Conservation (phyloP, 2,329 filamentous ascomycete genomes). For the Tolypocladium amazonense region DNA sequence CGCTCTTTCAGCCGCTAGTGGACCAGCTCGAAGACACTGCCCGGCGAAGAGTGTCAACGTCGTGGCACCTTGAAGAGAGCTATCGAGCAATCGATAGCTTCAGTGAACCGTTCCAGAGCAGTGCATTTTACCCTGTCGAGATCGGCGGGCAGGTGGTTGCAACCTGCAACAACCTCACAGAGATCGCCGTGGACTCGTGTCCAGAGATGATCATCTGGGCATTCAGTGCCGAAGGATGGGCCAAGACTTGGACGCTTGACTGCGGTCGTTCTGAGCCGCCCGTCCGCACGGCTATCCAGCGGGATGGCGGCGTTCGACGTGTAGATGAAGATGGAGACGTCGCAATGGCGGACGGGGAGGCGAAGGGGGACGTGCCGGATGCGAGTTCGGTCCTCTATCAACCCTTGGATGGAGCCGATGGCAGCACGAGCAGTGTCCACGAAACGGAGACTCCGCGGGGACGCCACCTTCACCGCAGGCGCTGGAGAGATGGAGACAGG, state of each 20-base stretch:
- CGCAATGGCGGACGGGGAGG: slow-evolving; percentile 12
- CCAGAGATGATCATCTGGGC: slow-evolving; percentile 24
- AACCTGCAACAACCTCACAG: slow-evolving; percentile 17
- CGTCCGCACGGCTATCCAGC: slow-evolving; percentile 12
- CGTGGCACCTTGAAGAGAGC: slow-evolving; percentile 10
- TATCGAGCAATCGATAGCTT: slow-evolving; percentile 10
- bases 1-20: slow-evolving; percentile 3
- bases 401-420: slow-evolving; percentile 5
- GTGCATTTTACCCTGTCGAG: slow-evolving; percentile 15
- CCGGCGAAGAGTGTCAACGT: slow-evolving; percentile 5
- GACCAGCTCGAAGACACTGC: slow-evolving; percentile 2
- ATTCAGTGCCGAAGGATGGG: slow-evolving; percentile 22
- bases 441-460: slow-evolving; percentile 3
- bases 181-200: slow-evolving; percentile 20
- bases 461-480: slow-evolving; percentile 1
- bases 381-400: slow-evolving; percentile 1
- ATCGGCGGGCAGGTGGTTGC: slow-evolving; percentile 20
- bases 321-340: slow-evolving; percentile 19
- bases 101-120: slow-evolving; percentile 7
- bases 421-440: slow-evolving; percentile 2
- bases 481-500: slow-evolving; percentile 2
- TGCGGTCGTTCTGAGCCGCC: slow-evolving; percentile 9
- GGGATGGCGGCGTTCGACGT: slow-evolving; percentile 20
- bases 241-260: slow-evolving; percentile 20
- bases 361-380: neutral